Conservation (phyloP, 768 basidiomycete genomes). For the Thelephora ganbajun region DNA sequence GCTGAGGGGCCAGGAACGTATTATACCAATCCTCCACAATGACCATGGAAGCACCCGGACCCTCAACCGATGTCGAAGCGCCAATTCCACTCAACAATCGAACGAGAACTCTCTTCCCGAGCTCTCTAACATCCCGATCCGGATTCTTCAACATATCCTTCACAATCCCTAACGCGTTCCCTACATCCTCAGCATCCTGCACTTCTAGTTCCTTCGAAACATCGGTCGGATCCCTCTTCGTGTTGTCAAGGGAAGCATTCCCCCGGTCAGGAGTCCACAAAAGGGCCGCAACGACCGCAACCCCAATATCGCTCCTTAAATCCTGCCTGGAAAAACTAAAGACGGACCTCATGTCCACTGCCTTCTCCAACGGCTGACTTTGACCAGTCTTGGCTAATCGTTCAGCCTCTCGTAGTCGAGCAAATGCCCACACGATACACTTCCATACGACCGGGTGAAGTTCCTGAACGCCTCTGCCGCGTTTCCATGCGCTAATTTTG, state of each 20-base stretch:
- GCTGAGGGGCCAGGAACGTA: conserved; percentile 5
- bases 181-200: conserved; percentile 14
- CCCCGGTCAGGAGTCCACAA: conserved; percentile 10
- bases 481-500: conserved; percentile 18
- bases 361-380: conserved; percentile 7
- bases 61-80: conserved; percentile 3
- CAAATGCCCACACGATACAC: conserved; percentile 42
- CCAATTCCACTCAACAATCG: conserved; percentile 22
- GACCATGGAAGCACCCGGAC: background rate
- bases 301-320: conserved; percentile 28
- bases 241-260: background rate
- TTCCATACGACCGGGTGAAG: conserved; percentile 36
- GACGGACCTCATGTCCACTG: conserved; percentile 7
- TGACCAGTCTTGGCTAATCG: background rate
- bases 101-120: conserved; percentile 22
- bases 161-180: conserved; percentile 24
- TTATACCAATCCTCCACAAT: background rate
- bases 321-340: conserved; percentile 34
- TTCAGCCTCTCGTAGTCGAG: conserved; percentile 17
- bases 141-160: conserved; percentile 22
- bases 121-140: conserved; percentile 11
- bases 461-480: conserved; percentile 18
- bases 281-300: conserved; percentile 25
- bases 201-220: background rate
- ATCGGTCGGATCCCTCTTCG: background rate